Evolutionary conservation across 1,139 yeast genomes (phyloP).

Genomic region (Blastobotrys elegans): DNA sequence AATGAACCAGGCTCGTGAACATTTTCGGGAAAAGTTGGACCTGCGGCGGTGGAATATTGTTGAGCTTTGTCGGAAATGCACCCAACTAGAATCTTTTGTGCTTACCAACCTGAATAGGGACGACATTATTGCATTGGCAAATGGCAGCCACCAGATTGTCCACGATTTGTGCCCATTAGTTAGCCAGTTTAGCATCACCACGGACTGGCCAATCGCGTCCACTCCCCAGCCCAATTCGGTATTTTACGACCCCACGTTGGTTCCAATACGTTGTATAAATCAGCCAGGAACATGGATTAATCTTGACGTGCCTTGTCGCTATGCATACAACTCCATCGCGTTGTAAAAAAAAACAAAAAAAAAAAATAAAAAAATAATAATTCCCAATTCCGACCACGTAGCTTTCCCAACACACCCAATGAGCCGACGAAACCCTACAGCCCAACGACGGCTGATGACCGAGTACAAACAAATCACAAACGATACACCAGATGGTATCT

Average conservation of each 20-base stretch:
- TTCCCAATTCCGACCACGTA: too few relatives aligned
- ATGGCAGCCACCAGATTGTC: not conserved
- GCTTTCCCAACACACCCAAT: too few relatives aligned
- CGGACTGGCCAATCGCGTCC: not conserved
- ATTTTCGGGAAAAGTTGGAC: conserved; percentile 8
- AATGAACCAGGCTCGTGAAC: conserved; percentile 10
- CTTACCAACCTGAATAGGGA: conserved; percentile 1
- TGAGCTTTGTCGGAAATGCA: conserved; percentile 5
- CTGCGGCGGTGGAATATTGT: conserved; percentile 1
- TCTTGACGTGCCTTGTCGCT: not conserved
- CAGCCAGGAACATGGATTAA: conserved; percentile 5
- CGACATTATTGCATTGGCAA: conserved; percentile 2
- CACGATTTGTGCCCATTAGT: conserved; percentile 8
- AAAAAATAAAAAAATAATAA: not conserved
- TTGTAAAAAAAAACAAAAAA: not conserved
- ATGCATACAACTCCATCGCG: not conserved
- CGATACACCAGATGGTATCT: conserved; percentile 92
- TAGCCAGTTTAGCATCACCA: conserved; percentile 1
- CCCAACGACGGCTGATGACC: conserved; percentile 77
- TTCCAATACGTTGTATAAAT: not conserved
- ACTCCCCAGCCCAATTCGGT: not conserved
- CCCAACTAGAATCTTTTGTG: conserved; percentile 3
- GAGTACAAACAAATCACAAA: conserved; percentile 81
- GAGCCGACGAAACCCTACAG: conserved; percentile 30
- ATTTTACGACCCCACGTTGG: not conserved